Evolutionary conservation across 2,329 filamentous ascomycete species (phyloP).

Genomic region (Penicillium sp.): DNA sequence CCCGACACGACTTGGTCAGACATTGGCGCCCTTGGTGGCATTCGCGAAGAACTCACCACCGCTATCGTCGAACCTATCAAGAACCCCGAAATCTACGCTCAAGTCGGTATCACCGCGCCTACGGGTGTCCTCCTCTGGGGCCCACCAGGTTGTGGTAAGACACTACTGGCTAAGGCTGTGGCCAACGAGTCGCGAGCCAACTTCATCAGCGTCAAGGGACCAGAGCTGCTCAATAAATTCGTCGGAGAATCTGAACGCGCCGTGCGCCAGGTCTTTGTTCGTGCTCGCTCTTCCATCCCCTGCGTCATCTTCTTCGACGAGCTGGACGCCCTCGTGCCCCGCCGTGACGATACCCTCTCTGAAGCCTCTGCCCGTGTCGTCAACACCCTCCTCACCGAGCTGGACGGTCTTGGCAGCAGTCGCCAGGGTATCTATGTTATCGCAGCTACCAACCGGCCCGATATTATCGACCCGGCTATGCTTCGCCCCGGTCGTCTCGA

Average conservation of each 20-base stretch:
- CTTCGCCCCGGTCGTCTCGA: slow-evolving; percentile 87
- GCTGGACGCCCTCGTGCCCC: slow-evolving; percentile 87
- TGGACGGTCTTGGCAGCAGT: slow-evolving; percentile 77
- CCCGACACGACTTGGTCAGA: slow-evolving; percentile 92
- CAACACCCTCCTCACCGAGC: slow-evolving; percentile 90
- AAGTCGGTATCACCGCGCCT: slow-evolving; percentile 76
- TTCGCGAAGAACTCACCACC: slow-evolving; percentile 78
- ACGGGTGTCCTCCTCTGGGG: slow-evolving; percentile 94
- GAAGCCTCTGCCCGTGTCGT: slow-evolving; percentile 89
- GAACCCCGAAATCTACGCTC: slow-evolving; percentile 73
- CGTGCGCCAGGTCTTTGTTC: slow-evolving; percentile 86
- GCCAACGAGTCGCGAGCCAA: slow-evolving; percentile 95
- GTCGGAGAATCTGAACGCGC: slow-evolving; percentile 95
- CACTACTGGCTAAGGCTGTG: slow-evolving; percentile 91
- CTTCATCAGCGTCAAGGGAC: slow-evolving; percentile 97
- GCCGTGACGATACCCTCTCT: slow-evolving; percentile 74
- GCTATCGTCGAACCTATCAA: slow-evolving; percentile 91
- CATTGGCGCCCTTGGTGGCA: slow-evolving; percentile 79
- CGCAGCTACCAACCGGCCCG: slow-evolving; percentile 90
- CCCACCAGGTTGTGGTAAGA: slow-evolving; percentile 95
- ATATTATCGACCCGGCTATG: slow-evolving; percentile 96
- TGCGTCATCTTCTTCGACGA: slow-evolving; percentile 99
- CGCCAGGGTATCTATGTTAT: slow-evolving; percentile 90
- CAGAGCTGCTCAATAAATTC: slow-evolving; percentile 95
- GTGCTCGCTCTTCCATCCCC: slow-evolving; percentile 81